phyloP scores from a whole-genome alignment of 73 alveolate genomes.

The Vitrella brassicaformis region DNA sequence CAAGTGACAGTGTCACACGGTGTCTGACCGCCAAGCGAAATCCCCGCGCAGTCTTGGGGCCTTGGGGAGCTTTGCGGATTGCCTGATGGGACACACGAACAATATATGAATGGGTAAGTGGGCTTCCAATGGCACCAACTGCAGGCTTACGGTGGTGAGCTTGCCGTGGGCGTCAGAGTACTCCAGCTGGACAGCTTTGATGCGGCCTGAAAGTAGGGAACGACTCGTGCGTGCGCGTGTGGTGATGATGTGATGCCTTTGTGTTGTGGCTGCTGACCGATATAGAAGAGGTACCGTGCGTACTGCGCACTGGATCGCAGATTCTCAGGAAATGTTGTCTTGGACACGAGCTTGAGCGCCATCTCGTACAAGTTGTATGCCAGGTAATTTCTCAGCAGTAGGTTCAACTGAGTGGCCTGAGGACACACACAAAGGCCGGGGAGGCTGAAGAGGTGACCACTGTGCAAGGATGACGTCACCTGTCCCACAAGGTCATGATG shows the following conservation, averaged over 20 bases:
- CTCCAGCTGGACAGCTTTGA: slow-evolving; percentile 70
- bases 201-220: slow-evolving; percentile 59
- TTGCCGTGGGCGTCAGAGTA: slow-evolving; percentile 68
- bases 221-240: too few relatives aligned
- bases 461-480: background rate
- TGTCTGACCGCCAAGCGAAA: background rate
- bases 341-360: slow-evolving; percentile 60
- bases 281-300: slow-evolving; percentile 63
- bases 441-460: background rate
- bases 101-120: background rate
- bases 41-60: slow-evolving; percentile 59
- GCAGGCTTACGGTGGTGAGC: too few relatives aligned
- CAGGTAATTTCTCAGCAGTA: slow-evolving; percentile 59
- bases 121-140: background rate
- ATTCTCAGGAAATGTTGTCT: slow-evolving; percentile 61
- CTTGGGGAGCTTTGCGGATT: slow-evolving; percentile 71
- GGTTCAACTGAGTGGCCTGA: slow-evolving; percentile 68
- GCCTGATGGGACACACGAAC: slow-evolving; percentile 25
- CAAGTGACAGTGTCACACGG: too few relatives aligned
- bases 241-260: too few relatives aligned
- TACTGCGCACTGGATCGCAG: slow-evolving; percentile 51
- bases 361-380: slow-evolving; percentile 48
- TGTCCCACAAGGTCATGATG: background rate
- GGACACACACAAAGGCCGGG: too few relatives aligned
- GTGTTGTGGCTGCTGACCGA: slow-evolving; percentile 1